Evolutionary conservation across 1,139 yeast species (phyloP).

Genomic region (Nakaseomyces glabratus): DNA sequence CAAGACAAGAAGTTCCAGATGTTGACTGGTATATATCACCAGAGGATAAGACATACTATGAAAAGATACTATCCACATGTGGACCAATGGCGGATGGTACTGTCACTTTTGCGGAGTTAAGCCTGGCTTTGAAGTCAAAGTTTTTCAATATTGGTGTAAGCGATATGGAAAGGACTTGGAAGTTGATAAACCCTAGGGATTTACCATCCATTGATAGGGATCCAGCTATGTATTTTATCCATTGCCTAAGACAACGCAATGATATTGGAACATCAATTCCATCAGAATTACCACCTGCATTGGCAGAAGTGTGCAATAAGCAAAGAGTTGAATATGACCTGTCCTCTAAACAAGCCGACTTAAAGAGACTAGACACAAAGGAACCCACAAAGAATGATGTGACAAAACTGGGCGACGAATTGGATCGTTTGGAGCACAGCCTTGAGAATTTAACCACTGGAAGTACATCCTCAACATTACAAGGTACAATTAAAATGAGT

Average conservation of each 20-base stretch:
- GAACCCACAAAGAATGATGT: constrained; percentile 5
- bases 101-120: constrained; percentile 61
- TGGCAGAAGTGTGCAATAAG: constrained; percentile 85
- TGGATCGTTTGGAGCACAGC: constrained; percentile 1
- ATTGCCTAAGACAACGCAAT: constrained; percentile 82
- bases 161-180: constrained; percentile 92
- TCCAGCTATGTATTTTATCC: constrained; percentile 81
- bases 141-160: constrained; percentile 67
- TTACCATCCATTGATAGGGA: constrained; percentile 86
- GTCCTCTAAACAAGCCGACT: constrained; percentile 40
- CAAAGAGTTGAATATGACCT: constrained; percentile 73
- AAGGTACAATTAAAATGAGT: constrained; percentile 2
- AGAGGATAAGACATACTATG: constrained; percentile 68
- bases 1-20: constrained; percentile 30
- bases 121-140: constrained; percentile 54
- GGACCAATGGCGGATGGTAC: constrained; percentile 63
- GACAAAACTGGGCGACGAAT: constrained; percentile 1
- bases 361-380: constrained; percentile 1
- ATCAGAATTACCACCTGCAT: constrained; percentile 84
- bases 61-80: constrained; percentile 57
- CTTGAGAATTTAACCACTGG: constrained; percentile 1
- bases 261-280: constrained; percentile 76
- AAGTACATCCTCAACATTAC: neutral
- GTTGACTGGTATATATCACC: constrained; percentile 98
- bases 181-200: constrained; percentile 81